A percentile compares a stretch with the other conserved stretches of the same genome.
phyloP scores from a whole-genome alignment of 257 asterid genomes.

The Plantago ovata region DNA sequence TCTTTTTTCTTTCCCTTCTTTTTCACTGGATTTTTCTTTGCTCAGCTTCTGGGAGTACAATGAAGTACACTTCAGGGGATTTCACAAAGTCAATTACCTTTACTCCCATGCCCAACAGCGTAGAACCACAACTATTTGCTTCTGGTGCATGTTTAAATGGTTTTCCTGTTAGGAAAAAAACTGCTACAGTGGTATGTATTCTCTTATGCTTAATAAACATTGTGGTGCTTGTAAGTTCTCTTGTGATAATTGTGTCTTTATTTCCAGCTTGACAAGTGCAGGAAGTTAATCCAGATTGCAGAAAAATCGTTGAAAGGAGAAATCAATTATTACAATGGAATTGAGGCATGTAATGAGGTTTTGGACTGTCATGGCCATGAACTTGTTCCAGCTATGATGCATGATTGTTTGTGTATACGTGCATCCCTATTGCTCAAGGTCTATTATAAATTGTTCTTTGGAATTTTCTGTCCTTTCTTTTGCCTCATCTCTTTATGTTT shows the following conservation, averaged over 20 bases:
- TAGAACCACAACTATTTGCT: constrained; percentile 42
- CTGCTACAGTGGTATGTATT: constrained; percentile 50
- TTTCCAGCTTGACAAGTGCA: constrained; percentile 70
- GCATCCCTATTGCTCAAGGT: constrained; percentile 95
- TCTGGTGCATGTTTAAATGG: constrained; percentile 43
- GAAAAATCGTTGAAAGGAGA: constrained; percentile 62
- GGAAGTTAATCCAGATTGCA: constrained; percentile 69
- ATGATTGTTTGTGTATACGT: constrained; percentile 80
- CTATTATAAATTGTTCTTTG: constrained; percentile 10
- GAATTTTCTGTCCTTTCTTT: constrained; percentile 12
- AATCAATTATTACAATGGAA: constrained; percentile 58
- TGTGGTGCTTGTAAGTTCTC: constrained; percentile 12
- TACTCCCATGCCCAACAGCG: constrained; percentile 41
- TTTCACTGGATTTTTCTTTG: background rate
- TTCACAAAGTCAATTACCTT: constrained; percentile 54
- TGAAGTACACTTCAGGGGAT: constrained; percentile 64
- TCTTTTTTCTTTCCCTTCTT: too few relatives aligned
- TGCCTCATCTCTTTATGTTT: constrained; percentile 5
- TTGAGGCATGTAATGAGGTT: constrained; percentile 92
- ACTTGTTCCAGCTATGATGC: constrained; percentile 56
- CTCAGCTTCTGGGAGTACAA: constrained; percentile 59
- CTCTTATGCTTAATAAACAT: constrained; percentile 15
- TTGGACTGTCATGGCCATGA: constrained; percentile 67
- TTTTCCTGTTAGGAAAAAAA: constrained; percentile 34
- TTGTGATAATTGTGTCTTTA: constrained; percentile 21